Evolutionary conservation across 2,329 filamentous ascomycete genomes (phyloP).

Genomic region (Pestalotiopsis sp.): DNA sequence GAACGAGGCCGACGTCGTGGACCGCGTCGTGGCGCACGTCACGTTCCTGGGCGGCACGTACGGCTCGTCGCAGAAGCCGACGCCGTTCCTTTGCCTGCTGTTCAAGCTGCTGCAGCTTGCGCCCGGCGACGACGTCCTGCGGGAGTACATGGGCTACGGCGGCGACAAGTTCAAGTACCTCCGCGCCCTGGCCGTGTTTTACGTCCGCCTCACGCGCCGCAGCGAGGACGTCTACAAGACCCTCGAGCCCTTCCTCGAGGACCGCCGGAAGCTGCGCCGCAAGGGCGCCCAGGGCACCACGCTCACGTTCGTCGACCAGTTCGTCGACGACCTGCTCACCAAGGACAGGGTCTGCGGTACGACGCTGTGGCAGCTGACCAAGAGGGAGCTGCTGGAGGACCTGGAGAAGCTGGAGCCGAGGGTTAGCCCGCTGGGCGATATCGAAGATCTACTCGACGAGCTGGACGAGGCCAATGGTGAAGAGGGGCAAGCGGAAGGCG

Average conservation of each 20-base stretch:
- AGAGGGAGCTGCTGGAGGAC: conserved; percentile 82
- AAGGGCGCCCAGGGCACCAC: conserved; percentile 73
- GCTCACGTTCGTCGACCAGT: conserved; percentile 85
- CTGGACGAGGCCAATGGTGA: conserved; percentile 49
- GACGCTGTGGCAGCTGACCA: conserved; percentile 88
- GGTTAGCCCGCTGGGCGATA: conserved; percentile 78
- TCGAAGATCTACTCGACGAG: conserved; percentile 70
- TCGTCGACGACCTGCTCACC: conserved; percentile 86
- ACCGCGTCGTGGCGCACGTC: conserved; percentile 84
- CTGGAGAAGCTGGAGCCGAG: conserved; percentile 84
- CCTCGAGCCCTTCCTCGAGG: conserved; percentile 81
- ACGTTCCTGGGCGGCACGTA: conserved; percentile 86
- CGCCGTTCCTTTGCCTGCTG: conserved; percentile 88
- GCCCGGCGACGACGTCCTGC: conserved; percentile 75
- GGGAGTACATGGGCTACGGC: conserved; percentile 77
- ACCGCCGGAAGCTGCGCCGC: conserved; percentile 80
- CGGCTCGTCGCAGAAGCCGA: conserved; percentile 80
- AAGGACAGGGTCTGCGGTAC: conserved; percentile 92
- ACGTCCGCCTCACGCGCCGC: conserved; percentile 84
- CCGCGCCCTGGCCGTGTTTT: conserved; percentile 86
- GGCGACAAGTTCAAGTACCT: conserved; percentile 84
- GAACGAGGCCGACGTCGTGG: conserved; percentile 80
- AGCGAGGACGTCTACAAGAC: conserved; percentile 78
- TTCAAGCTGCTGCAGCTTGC: conserved; percentile 93
- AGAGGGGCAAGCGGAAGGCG: not conserved